A percentile compares a stretch with the other conserved stretches of the same genome.
Conservation (phyloP, 495 filamentous ascomycete species). For the Penicillium pulvis region DNA sequence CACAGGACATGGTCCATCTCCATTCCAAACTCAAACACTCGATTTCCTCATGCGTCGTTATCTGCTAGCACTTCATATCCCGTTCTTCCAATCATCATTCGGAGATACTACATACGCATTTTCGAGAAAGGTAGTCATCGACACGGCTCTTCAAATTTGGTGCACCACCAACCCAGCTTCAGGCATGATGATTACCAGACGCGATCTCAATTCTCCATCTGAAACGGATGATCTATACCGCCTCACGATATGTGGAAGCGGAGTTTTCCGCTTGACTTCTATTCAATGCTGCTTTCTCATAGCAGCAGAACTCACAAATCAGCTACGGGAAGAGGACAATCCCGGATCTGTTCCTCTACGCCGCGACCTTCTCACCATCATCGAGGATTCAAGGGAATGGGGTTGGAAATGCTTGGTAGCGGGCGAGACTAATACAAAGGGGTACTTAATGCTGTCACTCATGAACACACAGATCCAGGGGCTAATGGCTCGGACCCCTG, state of each 20-base stretch:
- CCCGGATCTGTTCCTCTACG: slow-evolving; percentile 45
- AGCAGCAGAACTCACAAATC: slow-evolving; percentile 48
- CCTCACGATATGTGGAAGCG: slow-evolving; percentile 46
- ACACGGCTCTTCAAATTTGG: slow-evolving; percentile 55
- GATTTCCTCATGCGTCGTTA: slow-evolving; percentile 51
- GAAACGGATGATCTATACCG: slow-evolving; percentile 41
- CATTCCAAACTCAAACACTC: slow-evolving; percentile 39
- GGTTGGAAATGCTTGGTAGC: slow-evolving; percentile 39
- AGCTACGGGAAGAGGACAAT: slow-evolving; percentile 53
- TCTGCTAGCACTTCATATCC: slow-evolving; percentile 51
- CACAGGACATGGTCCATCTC: slow-evolving; percentile 22
- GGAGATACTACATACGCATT: slow-evolving; percentile 49
- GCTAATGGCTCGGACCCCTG: slow-evolving; percentile 36
- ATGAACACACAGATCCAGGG: slow-evolving; percentile 48
- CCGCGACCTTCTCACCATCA: slow-evolving; percentile 47
- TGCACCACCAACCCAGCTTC: slow-evolving; percentile 38
- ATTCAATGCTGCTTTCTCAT: slow-evolving; percentile 47
- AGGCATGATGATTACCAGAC: slow-evolving; percentile 17
- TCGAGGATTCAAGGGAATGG: slow-evolving; percentile 51
- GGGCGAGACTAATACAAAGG: slow-evolving; percentile 62
- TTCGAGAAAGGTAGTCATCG: slow-evolving; percentile 48
- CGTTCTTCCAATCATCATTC: slow-evolving; percentile 42
- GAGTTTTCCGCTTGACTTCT: slow-evolving; percentile 46
- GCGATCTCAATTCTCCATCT: slow-evolving; percentile 11
- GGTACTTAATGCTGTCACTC: slow-evolving; percentile 46